Evolutionary conservation across 768 basidiomycete genomes (phyloP), one percentile per base, ranked within the genome.

Genomic region (Boletus sp.): DNA sequence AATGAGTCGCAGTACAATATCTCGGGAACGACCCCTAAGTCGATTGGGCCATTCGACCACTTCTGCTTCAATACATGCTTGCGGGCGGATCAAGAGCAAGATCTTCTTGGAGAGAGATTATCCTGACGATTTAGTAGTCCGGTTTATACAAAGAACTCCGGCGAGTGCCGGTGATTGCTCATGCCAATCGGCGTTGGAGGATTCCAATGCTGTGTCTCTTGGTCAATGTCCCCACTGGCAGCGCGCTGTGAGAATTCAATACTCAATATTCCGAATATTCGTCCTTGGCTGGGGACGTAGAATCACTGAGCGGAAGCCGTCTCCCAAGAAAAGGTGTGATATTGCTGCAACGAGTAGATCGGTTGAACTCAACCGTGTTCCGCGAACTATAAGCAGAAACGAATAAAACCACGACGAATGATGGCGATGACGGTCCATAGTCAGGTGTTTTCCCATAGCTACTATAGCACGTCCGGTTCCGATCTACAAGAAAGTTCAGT

Each of bases 401-500:
- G 42, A n/a, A 42, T 49, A n/a, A 28, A 48, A 44, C n/a, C 28
- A 49, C 33, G 14, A 44, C 32, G n/a, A n/a, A 39, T 24, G 32
- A 33, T 17, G 42, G 20, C 46, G 36, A 24, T 14, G 2, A 50
- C 30, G 37, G 35, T n/a, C 11, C 32, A 28, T 32, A 20, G 15
- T 50, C 24, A 29, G 36, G 45, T 44, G 46, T 39, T 35, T 42
- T 40, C 50, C 33, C 28, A 24, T n/a, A 11, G 32, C 45, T 17
- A n/a, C 29, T 28, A 12, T 48, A 47, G 42, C 37, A 37, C 14
- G 30, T 62, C 49, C 57, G 52, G 47, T 35, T 47, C 63, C 46
- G 60, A 56, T 39, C 12, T n/a, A 51, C 47, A 52, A 50, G 44
- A 63, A 55, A 40, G 56, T 56, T 60, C 46, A 50, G 42, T 54